Evolutionary conservation across 352 stramenopile species (phyloP).

Genomic region (Globisporangium lucens): DNA sequence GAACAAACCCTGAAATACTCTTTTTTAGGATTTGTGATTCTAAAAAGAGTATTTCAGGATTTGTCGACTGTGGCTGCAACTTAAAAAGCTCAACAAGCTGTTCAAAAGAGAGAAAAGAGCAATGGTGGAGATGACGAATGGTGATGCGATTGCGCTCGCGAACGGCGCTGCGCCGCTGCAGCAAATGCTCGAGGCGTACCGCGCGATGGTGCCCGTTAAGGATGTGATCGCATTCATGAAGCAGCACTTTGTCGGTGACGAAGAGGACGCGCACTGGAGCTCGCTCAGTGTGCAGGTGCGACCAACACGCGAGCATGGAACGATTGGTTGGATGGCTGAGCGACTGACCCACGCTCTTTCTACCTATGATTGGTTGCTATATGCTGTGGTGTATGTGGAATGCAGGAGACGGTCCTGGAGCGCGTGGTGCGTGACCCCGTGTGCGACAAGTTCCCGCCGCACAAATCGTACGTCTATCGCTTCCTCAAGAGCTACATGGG

Average conservation of each 20-base stretch:
- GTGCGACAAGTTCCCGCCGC: constrained; percentile 57
- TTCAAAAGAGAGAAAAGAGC: neutral
- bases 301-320: neutral
- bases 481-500: constrained; percentile 69
- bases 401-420: constrained; percentile 49
- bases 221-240: constrained; percentile 38
- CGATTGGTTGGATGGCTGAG: constrained; percentile 4
- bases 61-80: neutral
- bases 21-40: too few species aligned
- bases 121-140: constrained; percentile 4
- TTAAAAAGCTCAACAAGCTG: neutral
- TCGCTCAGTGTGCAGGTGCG: constrained; percentile 57
- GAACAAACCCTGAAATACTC: too few species aligned
- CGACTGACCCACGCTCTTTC: neutral
- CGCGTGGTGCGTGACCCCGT: constrained; percentile 52
- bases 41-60: too few species aligned
- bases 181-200: constrained; percentile 55
- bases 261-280: constrained; percentile 31
- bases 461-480: constrained; percentile 59
- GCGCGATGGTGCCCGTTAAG: constrained; percentile 56
- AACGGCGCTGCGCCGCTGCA: constrained; percentile 17
- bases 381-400: neutral
- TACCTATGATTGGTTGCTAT: neutral
- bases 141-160: neutral
- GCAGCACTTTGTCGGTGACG: constrained; percentile 16